Percentiles rank a stretch among this genome's conserved stretches.
phyloP scores from a whole-genome alignment of 257 asterid species.

The Voacanga thouarsii region DNA sequence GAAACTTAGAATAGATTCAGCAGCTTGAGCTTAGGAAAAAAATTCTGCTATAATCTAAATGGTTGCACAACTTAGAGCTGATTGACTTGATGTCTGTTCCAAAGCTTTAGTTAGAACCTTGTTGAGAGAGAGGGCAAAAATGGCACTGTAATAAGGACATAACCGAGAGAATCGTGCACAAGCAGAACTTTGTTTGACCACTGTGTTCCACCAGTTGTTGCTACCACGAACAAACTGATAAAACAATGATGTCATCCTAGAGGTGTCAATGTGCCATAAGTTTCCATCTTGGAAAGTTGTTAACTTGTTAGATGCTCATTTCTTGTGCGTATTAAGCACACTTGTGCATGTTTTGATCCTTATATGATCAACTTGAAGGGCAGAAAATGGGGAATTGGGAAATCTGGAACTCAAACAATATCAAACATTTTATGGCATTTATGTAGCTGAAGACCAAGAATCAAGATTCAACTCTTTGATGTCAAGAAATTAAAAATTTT shows the following conservation, averaged over 20 bases:
- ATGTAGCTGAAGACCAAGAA: background rate
- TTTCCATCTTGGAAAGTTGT: no score
- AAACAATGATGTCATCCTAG: no score
- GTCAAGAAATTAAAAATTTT: background rate
- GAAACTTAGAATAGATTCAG: background rate
- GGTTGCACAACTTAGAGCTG: background rate
- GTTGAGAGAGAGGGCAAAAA: no score
- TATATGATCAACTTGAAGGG: background rate
- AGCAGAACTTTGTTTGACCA: no score
- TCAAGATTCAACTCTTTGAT: background rate
- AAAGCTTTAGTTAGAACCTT: background rate
- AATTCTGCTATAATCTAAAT: background rate
- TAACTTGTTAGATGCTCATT: background rate
- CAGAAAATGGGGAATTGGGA: background rate
- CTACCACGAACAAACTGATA: no score
- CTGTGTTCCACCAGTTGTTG: no score
- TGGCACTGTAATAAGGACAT: background rate
- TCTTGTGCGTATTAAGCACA: background rate
- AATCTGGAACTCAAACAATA: background rate
- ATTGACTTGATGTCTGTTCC: background rate
- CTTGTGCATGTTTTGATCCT: background rate
- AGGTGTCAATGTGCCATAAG: no score
- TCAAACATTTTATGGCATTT: background rate
- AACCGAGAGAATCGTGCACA: background rate
- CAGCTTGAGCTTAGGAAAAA: background rate